These are phyloP conservation scores for Skeletonema potamos DNA, from an alignment of 108 stramenopile genomes.

Conservation along the genomic window DNA sequence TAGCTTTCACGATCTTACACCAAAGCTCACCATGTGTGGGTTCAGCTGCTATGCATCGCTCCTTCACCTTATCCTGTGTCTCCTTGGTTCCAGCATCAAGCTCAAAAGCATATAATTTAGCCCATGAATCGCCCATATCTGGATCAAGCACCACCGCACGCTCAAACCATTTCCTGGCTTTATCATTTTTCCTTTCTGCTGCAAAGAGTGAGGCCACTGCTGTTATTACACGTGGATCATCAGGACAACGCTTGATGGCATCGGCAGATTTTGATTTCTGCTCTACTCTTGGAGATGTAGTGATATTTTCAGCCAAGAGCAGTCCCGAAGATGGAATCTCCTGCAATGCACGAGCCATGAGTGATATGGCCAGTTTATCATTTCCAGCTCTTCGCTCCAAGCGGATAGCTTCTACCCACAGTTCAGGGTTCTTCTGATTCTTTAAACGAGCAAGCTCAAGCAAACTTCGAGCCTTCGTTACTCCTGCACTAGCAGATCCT, in stretches of 20 bases:
- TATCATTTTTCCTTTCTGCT: slow-evolving; percentile 83
- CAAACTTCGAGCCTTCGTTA: slow-evolving; percentile 91
- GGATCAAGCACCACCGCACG: slow-evolving; percentile 89
- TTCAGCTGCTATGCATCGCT: slow-evolving; percentile 79
- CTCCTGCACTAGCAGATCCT: slow-evolving; percentile 48
- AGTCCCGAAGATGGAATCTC: slow-evolving; percentile 92
- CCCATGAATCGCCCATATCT: slow-evolving; percentile 94
- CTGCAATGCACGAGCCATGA: slow-evolving; percentile 94
- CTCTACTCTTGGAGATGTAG: slow-evolving; percentile 81
- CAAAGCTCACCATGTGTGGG: slow-evolving; percentile 96
- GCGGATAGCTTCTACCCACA: slow-evolving; percentile 94
- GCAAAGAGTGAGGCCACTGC: slow-evolving; percentile 95
- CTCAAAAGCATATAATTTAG: slow-evolving; percentile 89
- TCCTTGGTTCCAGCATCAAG: slow-evolving; percentile 64
- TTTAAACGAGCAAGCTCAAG: slow-evolving; percentile 93
- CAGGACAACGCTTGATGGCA: slow-evolving; percentile 91
- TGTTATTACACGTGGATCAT: slow-evolving; percentile 88
- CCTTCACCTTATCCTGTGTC: slow-evolving; percentile 63
- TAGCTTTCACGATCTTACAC: slow-evolving; percentile 78
- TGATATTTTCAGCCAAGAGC: slow-evolving; percentile 89
- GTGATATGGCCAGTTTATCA: slow-evolving; percentile 78
- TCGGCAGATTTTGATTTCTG: slow-evolving; percentile 89
- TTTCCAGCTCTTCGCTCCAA: slow-evolving; percentile 89
- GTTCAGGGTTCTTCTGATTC: slow-evolving; percentile 69
- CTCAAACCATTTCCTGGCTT: slow-evolving; percentile 97